Percentiles rank a stretch among this genome's conserved stretches.
Evolutionary conservation across 2,329 filamentous ascomycete genomes (phyloP).

Genomic region (Grosmannia serpens): DNA sequence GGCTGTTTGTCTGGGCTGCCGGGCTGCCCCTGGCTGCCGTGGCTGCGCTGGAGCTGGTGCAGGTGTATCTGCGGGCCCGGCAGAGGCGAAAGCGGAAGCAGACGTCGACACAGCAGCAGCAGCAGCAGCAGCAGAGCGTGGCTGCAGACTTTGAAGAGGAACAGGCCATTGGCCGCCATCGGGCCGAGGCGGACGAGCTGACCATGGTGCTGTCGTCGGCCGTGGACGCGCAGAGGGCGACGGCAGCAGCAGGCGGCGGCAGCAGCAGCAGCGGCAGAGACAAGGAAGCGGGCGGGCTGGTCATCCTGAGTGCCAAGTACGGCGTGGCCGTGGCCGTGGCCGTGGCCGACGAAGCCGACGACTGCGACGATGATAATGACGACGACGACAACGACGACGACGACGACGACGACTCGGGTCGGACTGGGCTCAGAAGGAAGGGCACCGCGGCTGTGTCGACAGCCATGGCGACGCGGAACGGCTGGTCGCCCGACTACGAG

Average conservation of each 20-base stretch:
- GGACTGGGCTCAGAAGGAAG: no score
- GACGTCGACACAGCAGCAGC: not conserved
- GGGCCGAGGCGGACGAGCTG: constrained; percentile 33
- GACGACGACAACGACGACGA: constrained; percentile 5
- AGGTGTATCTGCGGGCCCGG: not conserved
- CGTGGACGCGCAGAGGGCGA: constrained; percentile 20
- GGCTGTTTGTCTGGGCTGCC: constrained; percentile 26
- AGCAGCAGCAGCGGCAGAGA: not conserved
- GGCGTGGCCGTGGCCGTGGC: constrained; percentile 23
- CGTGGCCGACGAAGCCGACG: constrained; percentile 7
- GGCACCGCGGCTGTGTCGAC: not conserved
- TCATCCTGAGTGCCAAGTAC: constrained; percentile 37
- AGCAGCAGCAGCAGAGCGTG: not conserved
- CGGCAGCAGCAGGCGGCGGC: constrained; percentile 16
- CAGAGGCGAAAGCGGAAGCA: not conserved
- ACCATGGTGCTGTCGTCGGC: constrained; percentile 29
- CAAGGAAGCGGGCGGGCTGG: constrained; percentile 23
- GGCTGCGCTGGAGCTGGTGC: constrained; percentile 16
- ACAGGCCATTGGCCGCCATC: constrained; percentile 19
- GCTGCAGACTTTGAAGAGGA: constrained; percentile 7
- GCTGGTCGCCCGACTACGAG: constrained; percentile 20
- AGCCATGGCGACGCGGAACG: constrained; percentile 14
- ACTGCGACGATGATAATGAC: not conserved
- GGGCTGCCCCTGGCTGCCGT: constrained; percentile 29
- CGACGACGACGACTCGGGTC: not conserved